Conservation (phyloP, 768 basidiomycete genomes). For the Glaciozyma martinii region DNA sequence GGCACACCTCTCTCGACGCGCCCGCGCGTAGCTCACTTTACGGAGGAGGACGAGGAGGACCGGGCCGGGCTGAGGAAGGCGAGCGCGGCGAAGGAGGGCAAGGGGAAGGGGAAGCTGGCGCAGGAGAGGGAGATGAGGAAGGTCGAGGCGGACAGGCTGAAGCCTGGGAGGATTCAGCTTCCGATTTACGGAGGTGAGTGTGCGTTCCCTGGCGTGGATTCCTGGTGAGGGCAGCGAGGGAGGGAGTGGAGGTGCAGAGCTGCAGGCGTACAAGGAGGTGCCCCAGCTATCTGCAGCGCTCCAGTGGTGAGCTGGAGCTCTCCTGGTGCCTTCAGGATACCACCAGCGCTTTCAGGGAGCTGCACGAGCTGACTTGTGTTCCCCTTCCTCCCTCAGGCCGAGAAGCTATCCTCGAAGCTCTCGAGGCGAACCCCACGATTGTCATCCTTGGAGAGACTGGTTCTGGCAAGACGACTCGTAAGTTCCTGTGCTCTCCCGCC, state of each 20-base stretch:
- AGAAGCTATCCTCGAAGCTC: slow-evolving; percentile 63
- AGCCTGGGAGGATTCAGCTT: slow-evolving; percentile 44
- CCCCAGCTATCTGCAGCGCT: background rate
- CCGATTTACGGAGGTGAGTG: slow-evolving; percentile 67
- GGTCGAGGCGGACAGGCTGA: slow-evolving; percentile 16
- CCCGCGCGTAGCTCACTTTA: background rate
- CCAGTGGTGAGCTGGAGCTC: background rate
- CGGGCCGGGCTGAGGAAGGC: no score
- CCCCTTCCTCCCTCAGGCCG: slow-evolving; percentile 47
- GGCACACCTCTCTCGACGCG: background rate
- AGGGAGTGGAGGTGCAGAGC: background rate
- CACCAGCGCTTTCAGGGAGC: background rate
- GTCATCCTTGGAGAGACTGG: slow-evolving; percentile 94
- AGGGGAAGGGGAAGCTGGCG: background rate
- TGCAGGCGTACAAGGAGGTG: no score
- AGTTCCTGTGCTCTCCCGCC: slow-evolving; percentile 38
- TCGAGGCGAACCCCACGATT: slow-evolving; percentile 68
- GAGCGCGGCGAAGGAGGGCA: background rate
- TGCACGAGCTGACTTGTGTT: background rate
- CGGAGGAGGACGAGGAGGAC: slow-evolving; percentile 7
- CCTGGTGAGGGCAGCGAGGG: background rate
- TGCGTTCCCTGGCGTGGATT: no score
- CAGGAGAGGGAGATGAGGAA: slow-evolving; percentile 11
- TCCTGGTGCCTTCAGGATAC: background rate
- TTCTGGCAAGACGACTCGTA: slow-evolving; percentile 96